Evolutionary conservation across 2,329 filamentous ascomycete genomes (phyloP), one percentile per base, ranked within the genome.

Genomic region (Colletotrichum sp.): DNA sequence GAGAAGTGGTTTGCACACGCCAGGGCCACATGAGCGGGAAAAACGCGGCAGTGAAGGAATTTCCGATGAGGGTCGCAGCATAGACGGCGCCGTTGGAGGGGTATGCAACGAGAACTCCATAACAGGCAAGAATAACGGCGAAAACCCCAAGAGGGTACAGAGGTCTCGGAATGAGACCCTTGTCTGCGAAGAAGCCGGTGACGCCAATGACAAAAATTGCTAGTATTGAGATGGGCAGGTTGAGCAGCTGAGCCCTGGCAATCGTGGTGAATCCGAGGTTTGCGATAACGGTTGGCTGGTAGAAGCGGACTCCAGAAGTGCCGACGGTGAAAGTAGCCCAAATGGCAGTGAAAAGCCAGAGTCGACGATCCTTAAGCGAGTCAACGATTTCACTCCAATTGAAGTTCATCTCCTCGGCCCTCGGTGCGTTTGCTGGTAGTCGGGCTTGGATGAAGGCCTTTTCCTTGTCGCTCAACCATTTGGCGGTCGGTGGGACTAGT

Each of bases 1-100:
- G 77, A 59, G 81, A 83, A 0, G 85, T 88, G 4, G 86, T 88
- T 79, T 87, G 87, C 0, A 88, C 86, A 5, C 87, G 84, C 87
- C 87, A 89, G 13, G 87, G 87, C 88, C 88, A 88, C 87, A 89
- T 89, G 73, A 88, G 82, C 0, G 87, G 86, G 76, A 83, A 89
- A 84, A 86, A 88, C 2, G 84, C 83, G 4, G 83, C 80, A 1
- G 85, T 83, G 13, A 87, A 82, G 1, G 84, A 84, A 59, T 86
- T 85, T 7, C 83, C 86, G 32, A 89, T 84, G 28, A 88, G 75
- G 0, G 87, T 89, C 1, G 86, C 87, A 0, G 87, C 85, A 62
- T 89, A 89, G 0, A 89, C 84, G 3, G 81, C 87, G 7, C 86
- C 87, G 38, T 82, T 85, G 77, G 80, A 86, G 3, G 87, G 87